Percentiles rank a stretch among this genome's conserved stretches.
phyloP scores from a whole-genome alignment of 768 basidiomycete species.

The Paxillus involutus region DNA sequence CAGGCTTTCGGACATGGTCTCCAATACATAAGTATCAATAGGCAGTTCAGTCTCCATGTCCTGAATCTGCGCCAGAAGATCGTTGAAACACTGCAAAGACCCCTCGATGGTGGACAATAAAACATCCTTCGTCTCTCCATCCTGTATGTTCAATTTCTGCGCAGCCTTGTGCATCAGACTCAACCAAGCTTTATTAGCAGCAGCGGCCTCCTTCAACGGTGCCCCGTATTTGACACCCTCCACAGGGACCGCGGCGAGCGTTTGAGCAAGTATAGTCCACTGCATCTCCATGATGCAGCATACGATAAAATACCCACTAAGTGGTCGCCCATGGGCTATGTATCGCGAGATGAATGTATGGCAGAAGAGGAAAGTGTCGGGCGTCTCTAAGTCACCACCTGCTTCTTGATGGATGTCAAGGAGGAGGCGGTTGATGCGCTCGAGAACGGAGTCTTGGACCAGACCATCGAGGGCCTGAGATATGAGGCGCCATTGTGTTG shows the following conservation, averaged over 20 bases:
- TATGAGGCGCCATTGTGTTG: slow-evolving; percentile 61
- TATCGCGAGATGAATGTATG: slow-evolving; percentile 77
- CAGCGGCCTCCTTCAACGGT: slow-evolving; percentile 66
- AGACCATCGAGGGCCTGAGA: slow-evolving; percentile 54
- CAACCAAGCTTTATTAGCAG: slow-evolving; percentile 81
- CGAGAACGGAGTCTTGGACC: slow-evolving; percentile 66
- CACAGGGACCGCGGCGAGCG: slow-evolving; percentile 42
- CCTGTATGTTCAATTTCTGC: slow-evolving; percentile 36
- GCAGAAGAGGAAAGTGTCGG: slow-evolving; percentile 49
- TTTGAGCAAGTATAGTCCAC: slow-evolving; percentile 84
- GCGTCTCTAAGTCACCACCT: slow-evolving; percentile 38
- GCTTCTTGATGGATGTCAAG: slow-evolving; percentile 58
- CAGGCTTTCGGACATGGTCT: slow-evolving; percentile 89
- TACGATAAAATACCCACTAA: slow-evolving; percentile 87
- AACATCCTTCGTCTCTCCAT: slow-evolving; percentile 33
- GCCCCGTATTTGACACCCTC: slow-evolving; percentile 18
- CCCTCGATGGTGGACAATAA: slow-evolving; percentile 53
- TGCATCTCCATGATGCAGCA: slow-evolving; percentile 85
- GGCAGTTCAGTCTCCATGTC: slow-evolving; percentile 81
- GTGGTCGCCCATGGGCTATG: slow-evolving; percentile 69
- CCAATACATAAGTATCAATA: slow-evolving; percentile 87
- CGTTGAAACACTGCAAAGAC: slow-evolving; percentile 75
- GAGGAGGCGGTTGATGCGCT: slow-evolving; percentile 69
- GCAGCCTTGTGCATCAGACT: slow-evolving; percentile 59
- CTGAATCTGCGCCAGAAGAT: slow-evolving; percentile 75